These are phyloP conservation scores for Cruciata laevipes DNA, from an alignment of 257 asterid genomes.

Conservation along the genomic window DNA sequence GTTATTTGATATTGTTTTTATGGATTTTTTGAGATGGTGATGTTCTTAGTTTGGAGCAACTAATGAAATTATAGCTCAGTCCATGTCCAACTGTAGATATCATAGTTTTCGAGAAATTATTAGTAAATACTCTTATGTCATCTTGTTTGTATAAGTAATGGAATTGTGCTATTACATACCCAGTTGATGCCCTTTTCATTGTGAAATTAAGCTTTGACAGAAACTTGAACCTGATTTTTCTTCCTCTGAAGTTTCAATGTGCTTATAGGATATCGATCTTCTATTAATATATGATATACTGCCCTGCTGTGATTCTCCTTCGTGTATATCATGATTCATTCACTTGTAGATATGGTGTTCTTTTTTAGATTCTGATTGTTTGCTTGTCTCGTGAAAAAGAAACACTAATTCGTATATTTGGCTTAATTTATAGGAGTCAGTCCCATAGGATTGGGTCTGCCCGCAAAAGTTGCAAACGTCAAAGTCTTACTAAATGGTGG, in stretches of 20 bases:
- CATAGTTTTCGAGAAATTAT: neutral
- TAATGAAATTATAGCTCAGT: neutral
- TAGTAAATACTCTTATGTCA: neutral
- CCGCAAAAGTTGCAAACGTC: slow-evolving; percentile 62
- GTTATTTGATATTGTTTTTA: no score
- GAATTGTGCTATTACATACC: neutral
- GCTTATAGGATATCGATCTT: neutral
- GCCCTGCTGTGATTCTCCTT: neutral
- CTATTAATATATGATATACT: neutral
- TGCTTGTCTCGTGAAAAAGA: neutral
- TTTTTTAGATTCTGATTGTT: neutral
- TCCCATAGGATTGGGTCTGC: slow-evolving; percentile 61
- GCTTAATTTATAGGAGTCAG: slow-evolving; percentile 43
- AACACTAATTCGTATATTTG: neutral
- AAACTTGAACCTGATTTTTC: neutral
- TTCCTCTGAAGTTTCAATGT: neutral
- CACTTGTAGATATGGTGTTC: neutral
- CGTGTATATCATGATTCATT: neutral
- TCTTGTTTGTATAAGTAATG: neutral
- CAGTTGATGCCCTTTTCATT: neutral
- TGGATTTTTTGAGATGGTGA: neutral
- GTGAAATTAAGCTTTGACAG: neutral
- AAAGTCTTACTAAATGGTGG: slow-evolving; percentile 85
- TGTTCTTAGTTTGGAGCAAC: neutral
- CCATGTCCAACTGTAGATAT: neutral